Percentiles rank a stretch among this genome's conserved stretches.
Evolutionary conservation across 345 rosid genomes (phyloP).

Genomic region (Isatis tinctoria): DNA sequence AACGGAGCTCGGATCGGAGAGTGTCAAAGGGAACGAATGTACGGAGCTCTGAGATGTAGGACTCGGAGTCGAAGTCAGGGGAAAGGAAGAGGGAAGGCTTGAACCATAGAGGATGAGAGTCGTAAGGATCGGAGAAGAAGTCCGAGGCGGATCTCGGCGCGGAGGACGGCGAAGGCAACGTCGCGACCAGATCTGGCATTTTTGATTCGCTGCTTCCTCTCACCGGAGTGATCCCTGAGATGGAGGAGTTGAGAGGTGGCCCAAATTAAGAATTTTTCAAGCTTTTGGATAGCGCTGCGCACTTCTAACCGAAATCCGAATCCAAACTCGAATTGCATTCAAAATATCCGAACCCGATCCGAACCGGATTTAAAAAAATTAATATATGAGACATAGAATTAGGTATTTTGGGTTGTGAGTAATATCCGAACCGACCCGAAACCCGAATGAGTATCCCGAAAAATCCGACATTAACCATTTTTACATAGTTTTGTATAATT

Average conservation of each 20-base stretch:
- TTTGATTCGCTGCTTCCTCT: not conserved
- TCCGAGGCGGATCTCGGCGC: constrained; percentile 85
- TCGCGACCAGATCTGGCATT: constrained; percentile 54
- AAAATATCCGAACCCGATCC: no score
- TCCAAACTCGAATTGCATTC: no score
- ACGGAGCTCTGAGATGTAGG: constrained; percentile 90
- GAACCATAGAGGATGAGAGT: constrained; percentile 91
- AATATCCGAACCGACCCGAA: no score
- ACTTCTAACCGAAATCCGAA: no score
- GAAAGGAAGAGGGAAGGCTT: constrained; percentile 84
- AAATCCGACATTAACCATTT: no score
- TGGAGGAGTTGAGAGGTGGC: not conserved
- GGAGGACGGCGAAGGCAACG: constrained; percentile 49
- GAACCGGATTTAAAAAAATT: no score
- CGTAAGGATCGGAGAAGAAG: constrained; percentile 87
- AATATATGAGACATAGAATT: no score
- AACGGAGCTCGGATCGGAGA: constrained; percentile 87
- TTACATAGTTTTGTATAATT: no score
- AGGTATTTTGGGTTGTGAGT: no score
- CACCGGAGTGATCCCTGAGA: not conserved
- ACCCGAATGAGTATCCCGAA: no score
- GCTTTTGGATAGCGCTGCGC: no score
- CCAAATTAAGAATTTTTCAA: no score
- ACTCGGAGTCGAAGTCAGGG: constrained; percentile 74
- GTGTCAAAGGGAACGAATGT: constrained; percentile 94